Evolutionary conservation across 176 grass and related monocot genomes (phyloP).

Genomic region (Tillandsia fasciculata): DNA sequence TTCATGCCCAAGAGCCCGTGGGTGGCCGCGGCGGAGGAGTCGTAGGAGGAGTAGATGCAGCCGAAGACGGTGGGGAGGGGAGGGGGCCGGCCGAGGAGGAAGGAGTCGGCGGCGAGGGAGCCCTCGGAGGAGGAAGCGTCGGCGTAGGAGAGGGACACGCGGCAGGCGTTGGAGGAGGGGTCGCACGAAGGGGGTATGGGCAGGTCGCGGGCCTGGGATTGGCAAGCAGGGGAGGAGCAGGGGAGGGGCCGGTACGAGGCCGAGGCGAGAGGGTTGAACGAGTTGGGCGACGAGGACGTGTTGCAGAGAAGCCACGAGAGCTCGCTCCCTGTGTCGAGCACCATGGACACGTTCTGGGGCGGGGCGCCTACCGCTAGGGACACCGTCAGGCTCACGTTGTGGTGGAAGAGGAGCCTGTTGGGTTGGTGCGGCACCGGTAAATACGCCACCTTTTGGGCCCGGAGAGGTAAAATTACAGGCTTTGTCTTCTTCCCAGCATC

Average conservation of each 20-base stretch:
- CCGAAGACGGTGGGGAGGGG: slow-evolving; percentile 44
- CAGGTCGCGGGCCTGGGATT: slow-evolving; percentile 45
- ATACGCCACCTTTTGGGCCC: slow-evolving; percentile 18
- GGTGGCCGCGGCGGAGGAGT: slow-evolving; percentile 15
- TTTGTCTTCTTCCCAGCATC: not conserved
- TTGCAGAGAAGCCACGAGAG: slow-evolving; percentile 85
- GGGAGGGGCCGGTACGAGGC: slow-evolving; percentile 32
- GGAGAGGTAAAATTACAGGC: slow-evolving; percentile 20
- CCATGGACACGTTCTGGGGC: slow-evolving; percentile 72
- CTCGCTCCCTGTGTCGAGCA: slow-evolving; percentile 87
- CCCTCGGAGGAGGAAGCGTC: slow-evolving; percentile 62
- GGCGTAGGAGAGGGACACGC: slow-evolving; percentile 65
- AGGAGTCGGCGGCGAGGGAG: slow-evolving; percentile 41
- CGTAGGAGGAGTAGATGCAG: slow-evolving; percentile 52
- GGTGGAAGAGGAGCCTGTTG: slow-evolving; percentile 48
- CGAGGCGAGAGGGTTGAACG: slow-evolving; percentile 38
- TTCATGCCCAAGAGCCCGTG: slow-evolving; percentile 74
- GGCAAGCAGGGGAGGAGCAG: slow-evolving; percentile 50
- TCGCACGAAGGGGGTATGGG: slow-evolving; percentile 48
- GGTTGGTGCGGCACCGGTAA: slow-evolving; percentile 3
- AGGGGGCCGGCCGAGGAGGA: slow-evolving; percentile 30
- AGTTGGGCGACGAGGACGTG: not conserved
- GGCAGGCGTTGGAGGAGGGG: slow-evolving; percentile 31
- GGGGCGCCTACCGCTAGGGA: slow-evolving; percentile 43
- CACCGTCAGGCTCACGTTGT: slow-evolving; percentile 62